Conservation (phyloP, 495 filamentous ascomycete species). For the Xylaria telfairii region DNA sequence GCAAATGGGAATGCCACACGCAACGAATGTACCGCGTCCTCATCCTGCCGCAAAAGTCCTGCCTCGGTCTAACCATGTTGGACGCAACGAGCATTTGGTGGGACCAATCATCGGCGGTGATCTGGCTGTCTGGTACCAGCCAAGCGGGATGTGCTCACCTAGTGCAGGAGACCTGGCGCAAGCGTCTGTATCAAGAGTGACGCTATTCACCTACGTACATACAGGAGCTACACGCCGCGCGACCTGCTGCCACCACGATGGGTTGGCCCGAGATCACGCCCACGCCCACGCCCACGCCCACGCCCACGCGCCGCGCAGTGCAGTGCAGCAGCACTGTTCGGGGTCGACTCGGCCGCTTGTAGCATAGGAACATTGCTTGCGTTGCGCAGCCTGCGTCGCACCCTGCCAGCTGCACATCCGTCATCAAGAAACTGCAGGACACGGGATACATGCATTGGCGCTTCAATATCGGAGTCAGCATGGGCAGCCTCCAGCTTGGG, state of each 20-base stretch:
- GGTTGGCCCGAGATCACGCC: background rate
- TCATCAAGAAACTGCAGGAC: slow-evolving; percentile 20
- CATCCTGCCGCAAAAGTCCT: slow-evolving; percentile 1
- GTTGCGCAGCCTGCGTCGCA: slow-evolving; percentile 16
- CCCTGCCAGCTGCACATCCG: slow-evolving; percentile 17
- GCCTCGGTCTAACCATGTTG: slow-evolving; percentile 6
- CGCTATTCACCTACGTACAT: slow-evolving; percentile 10
- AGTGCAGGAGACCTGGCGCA: slow-evolving; percentile 16
- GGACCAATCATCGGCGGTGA: slow-evolving; percentile 19
- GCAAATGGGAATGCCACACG: slow-evolving; percentile 19
- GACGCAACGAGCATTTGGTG: slow-evolving; percentile 13
- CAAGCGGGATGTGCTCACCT: slow-evolving; percentile 21
- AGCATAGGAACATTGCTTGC: background rate
- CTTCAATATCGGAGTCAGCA: background rate
- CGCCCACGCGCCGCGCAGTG: background rate
- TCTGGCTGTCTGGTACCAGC: slow-evolving; percentile 8
- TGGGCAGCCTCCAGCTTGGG: background rate
- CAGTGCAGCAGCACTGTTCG: too few relatives aligned
- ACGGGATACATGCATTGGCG: slow-evolving; percentile 21
- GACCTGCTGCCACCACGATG: too few relatives aligned
- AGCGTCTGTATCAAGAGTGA: slow-evolving; percentile 9
- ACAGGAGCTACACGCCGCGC: slow-evolving; percentile 6
- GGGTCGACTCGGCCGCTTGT: background rate
- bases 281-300: too few relatives aligned
- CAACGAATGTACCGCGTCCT: slow-evolving; percentile 3